phyloP scores from a whole-genome alignment of 495 filamentous ascomycete species.

The Achaetomiella virescens region DNA sequence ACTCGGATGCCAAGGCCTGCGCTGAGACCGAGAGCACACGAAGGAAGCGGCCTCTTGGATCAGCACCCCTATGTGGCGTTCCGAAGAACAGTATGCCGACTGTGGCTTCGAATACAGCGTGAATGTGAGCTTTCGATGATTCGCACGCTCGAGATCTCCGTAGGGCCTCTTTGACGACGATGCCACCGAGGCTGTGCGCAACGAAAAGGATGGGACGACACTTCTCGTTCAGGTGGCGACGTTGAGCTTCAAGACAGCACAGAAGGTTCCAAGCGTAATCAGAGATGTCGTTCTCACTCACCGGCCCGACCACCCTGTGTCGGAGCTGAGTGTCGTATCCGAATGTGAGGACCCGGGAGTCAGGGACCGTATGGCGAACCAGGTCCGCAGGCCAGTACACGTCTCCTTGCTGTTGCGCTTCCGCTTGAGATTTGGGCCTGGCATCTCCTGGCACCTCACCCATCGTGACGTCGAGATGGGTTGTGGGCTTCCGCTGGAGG shows the following conservation, averaged over 20 bases:
- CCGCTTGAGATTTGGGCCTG: background rate
- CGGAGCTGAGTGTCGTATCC: conserved; percentile 10
- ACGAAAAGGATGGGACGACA: conserved; percentile 29
- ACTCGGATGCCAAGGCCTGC: conserved; percentile 5
- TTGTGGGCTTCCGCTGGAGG: background rate
- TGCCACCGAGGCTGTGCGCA: conserved; percentile 36
- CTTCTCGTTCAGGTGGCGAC: background rate
- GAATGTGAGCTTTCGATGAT: conserved; percentile 13
- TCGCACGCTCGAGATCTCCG: background rate
- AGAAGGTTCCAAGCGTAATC: conserved; percentile 6
- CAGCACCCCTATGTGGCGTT: conserved; percentile 30
- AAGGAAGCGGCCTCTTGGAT: conserved; percentile 10
- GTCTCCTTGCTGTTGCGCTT: background rate
- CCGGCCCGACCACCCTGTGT: background rate
- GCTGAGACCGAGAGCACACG: conserved; percentile 2
- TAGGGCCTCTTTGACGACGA: conserved; percentile 30
- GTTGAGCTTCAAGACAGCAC: background rate
- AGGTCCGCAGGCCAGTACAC: conserved; percentile 12
- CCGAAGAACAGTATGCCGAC: conserved; percentile 28
- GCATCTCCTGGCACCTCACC: background rate
- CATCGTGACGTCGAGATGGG: background rate
- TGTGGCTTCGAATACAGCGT: conserved; percentile 11
- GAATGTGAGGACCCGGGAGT: conserved; percentile 13
- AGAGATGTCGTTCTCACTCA: conserved; percentile 2
- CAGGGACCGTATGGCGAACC: conserved; percentile 2